Evolutionary conservation across 148 eudicot genomes (phyloP).

Genomic region (Camellia granthamiana): DNA sequence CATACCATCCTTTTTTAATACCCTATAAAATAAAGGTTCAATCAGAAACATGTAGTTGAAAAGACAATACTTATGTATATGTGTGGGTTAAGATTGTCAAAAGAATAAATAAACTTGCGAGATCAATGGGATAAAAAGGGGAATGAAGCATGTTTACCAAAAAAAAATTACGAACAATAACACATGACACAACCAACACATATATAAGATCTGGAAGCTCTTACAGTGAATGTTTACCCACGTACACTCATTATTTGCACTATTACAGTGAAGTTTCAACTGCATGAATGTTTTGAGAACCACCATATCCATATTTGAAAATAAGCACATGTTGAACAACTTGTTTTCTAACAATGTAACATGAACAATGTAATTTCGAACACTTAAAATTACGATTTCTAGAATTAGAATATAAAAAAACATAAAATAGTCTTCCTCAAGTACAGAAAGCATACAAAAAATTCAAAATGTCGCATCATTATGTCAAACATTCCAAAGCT

Average conservation of each 20-base stretch:
- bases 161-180: background rate
- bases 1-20: conserved; percentile 94
- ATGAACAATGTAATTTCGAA: background rate
- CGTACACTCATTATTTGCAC: background rate
- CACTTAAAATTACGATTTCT: background rate
- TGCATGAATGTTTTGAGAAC: background rate
- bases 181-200: background rate
- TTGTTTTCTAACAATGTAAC: background rate
- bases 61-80: background rate
- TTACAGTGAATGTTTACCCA: background rate
- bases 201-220: background rate
- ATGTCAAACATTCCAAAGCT: too few species aligned
- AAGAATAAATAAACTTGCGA: background rate
- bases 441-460: too few species aligned
- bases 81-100: background rate
- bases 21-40: conserved; percentile 48
- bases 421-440: too few species aligned
- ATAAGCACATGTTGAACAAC: background rate
- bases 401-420: background rate
- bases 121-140: background rate
- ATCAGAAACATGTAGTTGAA: background rate
- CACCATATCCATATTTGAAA: background rate
- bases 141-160: background rate
- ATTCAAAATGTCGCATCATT: too few species aligned
- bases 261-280: background rate